These are phyloP conservation scores for Candida tetrigidarum DNA, from an alignment of 1,139 yeast genomes.

Conservation along the genomic window DNA sequence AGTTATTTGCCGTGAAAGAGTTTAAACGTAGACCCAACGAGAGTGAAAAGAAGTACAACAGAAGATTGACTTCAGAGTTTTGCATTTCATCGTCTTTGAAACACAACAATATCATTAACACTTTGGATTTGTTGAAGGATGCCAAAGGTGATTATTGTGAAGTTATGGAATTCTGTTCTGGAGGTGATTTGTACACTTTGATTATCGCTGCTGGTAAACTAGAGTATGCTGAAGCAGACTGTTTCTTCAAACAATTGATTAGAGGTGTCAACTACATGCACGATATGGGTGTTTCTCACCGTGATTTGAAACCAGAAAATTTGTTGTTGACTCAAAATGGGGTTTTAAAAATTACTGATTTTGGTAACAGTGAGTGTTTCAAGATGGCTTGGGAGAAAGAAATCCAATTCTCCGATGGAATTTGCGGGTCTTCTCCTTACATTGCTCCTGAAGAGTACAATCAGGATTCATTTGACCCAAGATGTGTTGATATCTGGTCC, in stretches of 20 bases:
- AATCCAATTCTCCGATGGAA: slow-evolving; percentile 80
- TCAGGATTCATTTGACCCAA: slow-evolving; percentile 78
- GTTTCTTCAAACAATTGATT: slow-evolving; percentile 90
- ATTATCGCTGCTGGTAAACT: slow-evolving; percentile 84
- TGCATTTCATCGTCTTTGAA: slow-evolving; percentile 54
- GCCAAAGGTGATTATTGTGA: slow-evolving; percentile 93
- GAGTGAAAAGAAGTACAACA: slow-evolving; percentile 47
- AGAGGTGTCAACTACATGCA: slow-evolving; percentile 96
- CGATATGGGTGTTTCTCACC: slow-evolving; percentile 94
- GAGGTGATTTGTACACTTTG: slow-evolving; percentile 90
- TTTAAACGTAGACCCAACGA: slow-evolving; percentile 47
- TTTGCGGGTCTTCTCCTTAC: slow-evolving; percentile 90
- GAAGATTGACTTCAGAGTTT: slow-evolving; percentile 50
- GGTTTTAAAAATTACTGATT: slow-evolving; percentile 85
- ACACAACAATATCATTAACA: slow-evolving; percentile 67
- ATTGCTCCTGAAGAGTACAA: slow-evolving; percentile 96
- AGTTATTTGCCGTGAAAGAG: slow-evolving; percentile 52
- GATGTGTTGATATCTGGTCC: slow-evolving; percentile 95
- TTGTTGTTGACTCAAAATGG: slow-evolving; percentile 81
- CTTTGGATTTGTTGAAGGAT: slow-evolving; percentile 86
- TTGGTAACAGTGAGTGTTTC: slow-evolving; percentile 95
- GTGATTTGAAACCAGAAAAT: slow-evolving; percentile 96
- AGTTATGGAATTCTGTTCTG: slow-evolving; percentile 96
- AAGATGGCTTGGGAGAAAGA: slow-evolving; percentile 97
- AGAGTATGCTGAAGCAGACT: slow-evolving; percentile 89